Conservation (phyloP, 495 filamentous ascomycete species). For the Chaetomium cochliodes region DNA sequence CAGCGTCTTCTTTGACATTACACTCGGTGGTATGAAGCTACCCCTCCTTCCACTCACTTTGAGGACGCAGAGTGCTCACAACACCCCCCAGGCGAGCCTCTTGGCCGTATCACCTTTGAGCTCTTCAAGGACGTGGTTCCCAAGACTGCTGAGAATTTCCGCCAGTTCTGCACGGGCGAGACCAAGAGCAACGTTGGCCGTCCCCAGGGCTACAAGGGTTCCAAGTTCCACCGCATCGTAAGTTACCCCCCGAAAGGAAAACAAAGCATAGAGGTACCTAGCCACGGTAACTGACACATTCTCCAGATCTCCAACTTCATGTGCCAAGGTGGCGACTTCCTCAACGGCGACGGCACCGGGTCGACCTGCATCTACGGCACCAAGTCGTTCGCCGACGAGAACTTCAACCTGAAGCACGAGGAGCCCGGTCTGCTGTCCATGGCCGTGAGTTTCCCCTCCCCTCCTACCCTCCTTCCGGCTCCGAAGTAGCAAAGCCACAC, state of each 20-base stretch:
- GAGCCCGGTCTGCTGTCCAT: slow-evolving; percentile 79
- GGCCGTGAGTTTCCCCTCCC: slow-evolving; percentile 63
- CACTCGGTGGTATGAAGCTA: slow-evolving; percentile 71
- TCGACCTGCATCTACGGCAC: slow-evolving; percentile 83
- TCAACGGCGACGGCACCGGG: slow-evolving; percentile 90
- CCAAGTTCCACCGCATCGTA: slow-evolving; percentile 93
- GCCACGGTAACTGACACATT: not conserved
- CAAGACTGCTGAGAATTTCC: slow-evolving; percentile 93
- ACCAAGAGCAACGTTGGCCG: slow-evolving; percentile 75
- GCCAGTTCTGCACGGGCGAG: slow-evolving; percentile 95
- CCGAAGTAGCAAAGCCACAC: not conserved
- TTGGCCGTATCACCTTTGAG: slow-evolving; percentile 92
- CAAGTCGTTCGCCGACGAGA: slow-evolving; percentile 85
- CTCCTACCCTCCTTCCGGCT: not conserved
- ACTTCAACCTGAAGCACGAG: slow-evolving; percentile 78
- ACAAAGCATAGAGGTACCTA: not conserved
- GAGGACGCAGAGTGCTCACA: slow-evolving; percentile 3
- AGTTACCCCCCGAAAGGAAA: slow-evolving; percentile 34
- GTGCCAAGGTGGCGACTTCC: slow-evolving; percentile 93
- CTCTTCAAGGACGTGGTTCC: slow-evolving; percentile 83
- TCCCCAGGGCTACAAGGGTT: slow-evolving; percentile 89
- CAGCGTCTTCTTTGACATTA: slow-evolving; percentile 90
- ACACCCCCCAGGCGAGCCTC: slow-evolving; percentile 65
- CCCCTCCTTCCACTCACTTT: slow-evolving; percentile 14
- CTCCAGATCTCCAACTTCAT: slow-evolving; percentile 91